Evolutionary conservation across 805 yeast genomes (phyloP), one percentile per base, ranked within the genome.

Genomic region (Yarrowia porcina): DNA sequence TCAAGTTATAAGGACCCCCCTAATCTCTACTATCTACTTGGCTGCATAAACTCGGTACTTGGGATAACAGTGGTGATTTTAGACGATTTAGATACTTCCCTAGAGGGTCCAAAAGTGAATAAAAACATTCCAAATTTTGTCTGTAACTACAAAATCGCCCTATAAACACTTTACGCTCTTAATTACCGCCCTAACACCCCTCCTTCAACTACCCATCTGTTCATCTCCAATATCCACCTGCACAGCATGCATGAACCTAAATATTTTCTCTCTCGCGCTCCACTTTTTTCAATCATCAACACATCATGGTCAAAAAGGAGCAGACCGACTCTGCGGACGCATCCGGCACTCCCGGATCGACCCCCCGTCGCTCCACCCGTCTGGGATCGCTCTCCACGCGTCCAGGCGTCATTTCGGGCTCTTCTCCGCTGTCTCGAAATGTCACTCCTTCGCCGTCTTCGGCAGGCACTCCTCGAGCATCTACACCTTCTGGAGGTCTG

Each of bases 381-480:
- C 54, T 67, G 63, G 69, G 65, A n/a, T 64, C 68, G 6, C 47
- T 67, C 20, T 49, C 38, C 33, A 33, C 67, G 21, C 57, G 67
- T 28, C 41, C 63, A 18, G 60, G 63, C 18, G 61, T 47, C 44
- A 44, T 25, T n/a, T 39, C 61, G 21, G 61, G 61, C 49, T 56
- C 61, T 2, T 28, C 54, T 8, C 56, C 59, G 17, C 44, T 35
- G 13, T 52, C 59, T 15, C 30, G 59, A 35, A 52, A 52, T 20
- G 59, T 52, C 20, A 52, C 59, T 1, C 59, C 59, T 1, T 52
- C 59, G 6, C 59, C 59, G 1, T 32, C 64, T 9, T 15, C 45
- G 13, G 8, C 44, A 4, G 25, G 17, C n/a, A 20, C 44, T 6
- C 21, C 54, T 11, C 27, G 66, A 15, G 41, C 67, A 8, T 41